These are phyloP conservation scores for Chaetomium strumarium DNA, from an alignment of 2,329 filamentous ascomycete species.

Conservation along the genomic window DNA sequence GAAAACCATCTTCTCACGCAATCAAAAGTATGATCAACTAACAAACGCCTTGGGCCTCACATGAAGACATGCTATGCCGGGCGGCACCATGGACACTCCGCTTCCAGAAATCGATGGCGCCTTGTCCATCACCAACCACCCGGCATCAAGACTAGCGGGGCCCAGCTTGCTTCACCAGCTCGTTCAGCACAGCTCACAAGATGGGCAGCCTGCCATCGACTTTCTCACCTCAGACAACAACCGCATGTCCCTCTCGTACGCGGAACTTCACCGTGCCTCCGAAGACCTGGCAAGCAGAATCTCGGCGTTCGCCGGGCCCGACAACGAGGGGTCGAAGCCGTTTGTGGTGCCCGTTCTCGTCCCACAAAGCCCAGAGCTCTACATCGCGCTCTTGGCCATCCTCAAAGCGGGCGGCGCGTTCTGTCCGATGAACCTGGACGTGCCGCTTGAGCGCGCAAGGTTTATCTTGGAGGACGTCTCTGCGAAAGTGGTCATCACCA, in stretches of 20 bases:
- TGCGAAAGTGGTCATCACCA: constrained; percentile 63
- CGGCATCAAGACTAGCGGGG: constrained; percentile 36
- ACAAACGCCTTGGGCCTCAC: not conserved
- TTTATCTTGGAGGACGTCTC: constrained; percentile 77
- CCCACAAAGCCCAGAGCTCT: constrained; percentile 70
- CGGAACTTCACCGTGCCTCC: constrained; percentile 54
- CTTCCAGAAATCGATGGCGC: not conserved
- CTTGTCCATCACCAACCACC: constrained; percentile 44
- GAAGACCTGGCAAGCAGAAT: constrained; percentile 50
- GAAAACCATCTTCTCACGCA: too few species aligned
- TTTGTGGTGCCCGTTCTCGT: constrained; percentile 69
- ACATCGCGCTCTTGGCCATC: constrained; percentile 69
- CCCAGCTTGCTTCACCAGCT: constrained; percentile 51
- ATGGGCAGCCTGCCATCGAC: constrained; percentile 53
- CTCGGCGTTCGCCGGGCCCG: constrained; percentile 24
- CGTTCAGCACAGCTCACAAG: constrained; percentile 39
- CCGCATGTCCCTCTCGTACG: constrained; percentile 51
- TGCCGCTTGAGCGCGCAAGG: constrained; percentile 66
- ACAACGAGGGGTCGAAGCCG: constrained; percentile 24
- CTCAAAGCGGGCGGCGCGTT: constrained; percentile 80
- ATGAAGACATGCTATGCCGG: not conserved
- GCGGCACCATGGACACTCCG: not conserved
- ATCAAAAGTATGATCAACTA: not conserved
- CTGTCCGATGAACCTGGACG: constrained; percentile 75
- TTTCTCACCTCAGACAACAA: constrained; percentile 47